These are phyloP conservation scores for Onygenales sp. DNA, from an alignment of 2,329 filamentous ascomycete species.

Conservation along the genomic window DNA sequence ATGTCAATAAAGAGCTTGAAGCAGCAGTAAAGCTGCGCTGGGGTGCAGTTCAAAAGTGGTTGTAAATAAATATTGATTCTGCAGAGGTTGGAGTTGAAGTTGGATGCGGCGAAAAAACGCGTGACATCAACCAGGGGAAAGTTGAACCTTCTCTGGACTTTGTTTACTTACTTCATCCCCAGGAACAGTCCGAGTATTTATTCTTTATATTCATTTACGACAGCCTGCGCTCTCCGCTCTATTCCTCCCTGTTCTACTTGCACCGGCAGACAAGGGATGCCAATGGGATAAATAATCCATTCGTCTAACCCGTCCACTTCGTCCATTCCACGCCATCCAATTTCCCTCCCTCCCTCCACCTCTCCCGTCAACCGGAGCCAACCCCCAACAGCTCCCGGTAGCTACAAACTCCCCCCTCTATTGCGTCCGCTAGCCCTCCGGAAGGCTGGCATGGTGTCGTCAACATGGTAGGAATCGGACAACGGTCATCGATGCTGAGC, in stretches of 20 bases:
- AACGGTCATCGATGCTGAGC: slow-evolving; percentile 29
- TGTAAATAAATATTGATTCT: neutral
- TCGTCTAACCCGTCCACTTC: too few species aligned
- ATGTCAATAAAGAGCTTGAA: too few species aligned
- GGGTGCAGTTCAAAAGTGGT: neutral
- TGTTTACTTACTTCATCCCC: neutral
- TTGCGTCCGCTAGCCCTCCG: neutral
- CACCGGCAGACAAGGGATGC: too few species aligned
- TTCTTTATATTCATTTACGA: too few species aligned
- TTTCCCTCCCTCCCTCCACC: too few species aligned
- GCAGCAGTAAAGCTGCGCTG: too few species aligned
- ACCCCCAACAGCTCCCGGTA: too few species aligned
- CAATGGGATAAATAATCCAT: too few species aligned
- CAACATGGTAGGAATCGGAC: slow-evolving; percentile 27
- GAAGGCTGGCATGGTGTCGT: slow-evolving; percentile 25
- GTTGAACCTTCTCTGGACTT: neutral
- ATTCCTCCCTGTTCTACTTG: too few species aligned
- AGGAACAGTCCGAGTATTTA: neutral
- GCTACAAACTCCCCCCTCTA: neutral
- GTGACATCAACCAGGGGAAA: slow-evolving; percentile 8
- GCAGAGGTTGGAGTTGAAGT: neutral
- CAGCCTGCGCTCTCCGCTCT: too few species aligned
- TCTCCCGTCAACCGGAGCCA: too few species aligned
- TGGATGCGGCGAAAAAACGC: slow-evolving; percentile 5
- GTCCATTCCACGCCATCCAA: too few species aligned